Evolutionary conservation across 352 stramenopile genomes (phyloP), one percentile per base, ranked within the genome.

Genomic region (Phytophthora lateralis): DNA sequence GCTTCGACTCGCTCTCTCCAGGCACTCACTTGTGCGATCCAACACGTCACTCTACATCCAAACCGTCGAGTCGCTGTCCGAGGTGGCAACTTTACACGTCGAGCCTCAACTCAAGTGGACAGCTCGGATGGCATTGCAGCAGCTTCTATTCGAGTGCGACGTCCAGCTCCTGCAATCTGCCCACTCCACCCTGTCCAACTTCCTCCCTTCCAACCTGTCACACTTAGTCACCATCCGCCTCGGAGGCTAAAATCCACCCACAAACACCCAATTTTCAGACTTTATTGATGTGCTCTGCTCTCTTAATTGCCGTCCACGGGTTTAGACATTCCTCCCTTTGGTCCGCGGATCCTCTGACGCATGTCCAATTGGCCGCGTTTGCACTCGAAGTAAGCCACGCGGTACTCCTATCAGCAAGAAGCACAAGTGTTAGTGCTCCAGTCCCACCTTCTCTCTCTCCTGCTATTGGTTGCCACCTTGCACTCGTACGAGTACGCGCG

Each of bases 351-450:
- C 20, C 85, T 76, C 55, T 85, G 87, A n/a, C 85, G 79, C 85
- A 94, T 94, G 55, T 94, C 85, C 53, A 94, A 50, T 20, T 94
- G 85, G 20, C 85, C 85, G 18, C 85, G 85, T 59, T 89, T 92
- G 75, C 85, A 94, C 69, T 94, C 85, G 65, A 94, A 94, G 63
- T 94, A 94, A 20, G 85, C 82, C 38, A 87, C 69, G 6, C 85
- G 85, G 29, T 88, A 88, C 45, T 87, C 82, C 85, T 93, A 27
- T 26, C 27, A 72, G 5, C 4, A 56, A 45, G 0, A 21, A 27
- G 14, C 15, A 47, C 8, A 26, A 41, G 7, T 10, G 34, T 63
- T 26, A 39, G 21, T 55, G 2, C 5, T 3, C n/a, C 21, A 18
- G 37, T 42, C 32, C 39, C 17, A 6, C 64, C 9, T 9, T 38